Evolutionary conservation across 1,139 yeast species (phyloP), one percentile per base, ranked within the genome.

Genomic region (Taiozyma sp.): DNA sequence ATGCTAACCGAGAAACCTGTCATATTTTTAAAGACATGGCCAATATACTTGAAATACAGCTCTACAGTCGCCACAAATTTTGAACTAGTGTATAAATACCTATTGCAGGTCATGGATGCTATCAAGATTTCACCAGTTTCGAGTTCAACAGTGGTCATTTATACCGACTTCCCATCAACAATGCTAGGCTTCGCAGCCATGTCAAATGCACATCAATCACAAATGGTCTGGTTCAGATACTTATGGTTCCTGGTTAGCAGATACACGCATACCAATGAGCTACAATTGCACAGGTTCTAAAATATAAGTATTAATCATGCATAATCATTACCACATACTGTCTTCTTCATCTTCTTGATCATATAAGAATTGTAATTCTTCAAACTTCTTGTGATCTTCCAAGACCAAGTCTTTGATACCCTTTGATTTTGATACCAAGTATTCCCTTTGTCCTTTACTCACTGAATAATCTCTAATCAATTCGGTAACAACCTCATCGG

Each of bases 201-300:
- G 97, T 72, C 83, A 4, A 76, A 76, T 58, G 96, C 88, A 4
- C 98, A 93, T 68, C 75, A 74, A 56, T 83, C 96, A 4, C 99
- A 93, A 67, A 87, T 93, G 89, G 91, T 85, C 14, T 93, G 98
- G 98, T 93, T 86, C 68, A 76, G 99, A 57, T 88, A 87, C 72
- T 85, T 90, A 2, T 93, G 98, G 97, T 74, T 93, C 62, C 55
- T 79, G 8, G 69, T 84, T 43, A 86, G 96, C 55, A 75, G 95
- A 56, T 71, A 73, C 53, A 72, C 74, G 40, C 83, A 82, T 44
- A 76, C 75, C 48, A 93, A 91, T 67, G 91, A 88, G 62, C 74
- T 90, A 53, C 69, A 67, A 9, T 21, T 29, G 24, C 28, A 45
- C 39, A 43, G 40, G 13, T 43, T 45, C 40, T 45, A 24, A 19